Evolutionary conservation across 2,329 filamentous ascomycete genomes (phyloP).

Genomic region (Sclerotinia sclerotiorum): DNA sequence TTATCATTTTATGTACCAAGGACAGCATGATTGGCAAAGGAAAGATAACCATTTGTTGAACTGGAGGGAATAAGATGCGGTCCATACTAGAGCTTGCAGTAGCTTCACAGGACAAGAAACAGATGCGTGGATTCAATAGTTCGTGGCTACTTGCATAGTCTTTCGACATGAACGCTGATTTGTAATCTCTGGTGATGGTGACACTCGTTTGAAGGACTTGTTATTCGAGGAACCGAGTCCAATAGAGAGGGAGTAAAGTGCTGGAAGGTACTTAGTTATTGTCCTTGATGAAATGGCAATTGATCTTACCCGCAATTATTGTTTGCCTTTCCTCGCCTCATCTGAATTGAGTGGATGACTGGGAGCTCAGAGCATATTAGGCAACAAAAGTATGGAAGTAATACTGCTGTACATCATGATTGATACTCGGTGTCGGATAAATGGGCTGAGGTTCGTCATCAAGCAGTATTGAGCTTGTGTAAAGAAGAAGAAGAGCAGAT

Average conservation of each 20-base stretch:
- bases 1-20: not conserved
- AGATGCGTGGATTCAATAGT: not conserved
- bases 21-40: not conserved
- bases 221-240: not conserved
- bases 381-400: not conserved
- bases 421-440: conserved; percentile 1
- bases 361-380: no score
- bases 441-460: not conserved
- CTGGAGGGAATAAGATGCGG: not conserved
- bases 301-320: not conserved
- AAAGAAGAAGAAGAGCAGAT: not conserved
- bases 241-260: not conserved
- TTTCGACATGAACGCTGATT: not conserved
- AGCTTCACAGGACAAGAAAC: not conserved
- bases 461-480: not conserved
- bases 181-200: not conserved
- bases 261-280: not conserved
- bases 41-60: not conserved
- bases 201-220: not conserved
- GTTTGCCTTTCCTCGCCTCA: not conserved
- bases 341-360: not conserved
- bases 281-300: not conserved
- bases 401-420: not conserved
- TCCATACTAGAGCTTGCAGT: not conserved
- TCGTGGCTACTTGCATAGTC: not conserved